Evolutionary conservation across 129 eudicot genomes (phyloP).

Genomic region (Calendula officinalis): DNA sequence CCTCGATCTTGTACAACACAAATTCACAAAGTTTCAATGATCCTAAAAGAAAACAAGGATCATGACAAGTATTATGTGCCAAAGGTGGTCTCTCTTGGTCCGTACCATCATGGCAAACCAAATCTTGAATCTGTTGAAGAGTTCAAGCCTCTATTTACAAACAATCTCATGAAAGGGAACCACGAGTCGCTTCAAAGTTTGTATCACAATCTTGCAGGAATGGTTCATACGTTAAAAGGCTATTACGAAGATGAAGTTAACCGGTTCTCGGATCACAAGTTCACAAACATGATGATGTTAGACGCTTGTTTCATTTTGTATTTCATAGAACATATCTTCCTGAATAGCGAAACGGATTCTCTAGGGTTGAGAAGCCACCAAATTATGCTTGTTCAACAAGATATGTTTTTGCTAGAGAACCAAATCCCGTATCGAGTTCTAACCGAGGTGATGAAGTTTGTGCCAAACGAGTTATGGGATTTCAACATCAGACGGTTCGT

Average conservation of each 20-base stretch:
- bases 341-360: neutral
- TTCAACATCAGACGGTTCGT: slow-evolving; percentile 23
- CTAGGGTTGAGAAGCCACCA: slow-evolving; percentile 36
- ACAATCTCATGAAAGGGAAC: neutral
- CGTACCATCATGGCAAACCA: slow-evolving; percentile 32
- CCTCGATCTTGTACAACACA: slow-evolving; percentile 4
- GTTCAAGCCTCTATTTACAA: slow-evolving; percentile 25
- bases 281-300: slow-evolving; percentile 36
- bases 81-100: slow-evolving; percentile 39
- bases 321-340: slow-evolving; percentile 18
- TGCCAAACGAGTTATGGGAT: neutral
- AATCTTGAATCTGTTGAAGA: slow-evolving; percentile 19
- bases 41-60: slow-evolving; percentile 17
- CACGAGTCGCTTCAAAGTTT: neutral
- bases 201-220: slow-evolving; percentile 14
- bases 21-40: slow-evolving; percentile 27
- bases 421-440: slow-evolving; percentile 36
- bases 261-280: slow-evolving; percentile 16
- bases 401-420: slow-evolving; percentile 38
- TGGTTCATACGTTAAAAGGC: slow-evolving; percentile 7
- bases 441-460: slow-evolving; percentile 22
- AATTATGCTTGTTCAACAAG: slow-evolving; percentile 30
- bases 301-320: slow-evolving; percentile 38
- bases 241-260: slow-evolving; percentile 15
- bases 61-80: slow-evolving; percentile 33